These are phyloP conservation scores for Entoloma clypeatum DNA, from an alignment of 1,284 basidiomycete species.

Conservation along the genomic window DNA sequence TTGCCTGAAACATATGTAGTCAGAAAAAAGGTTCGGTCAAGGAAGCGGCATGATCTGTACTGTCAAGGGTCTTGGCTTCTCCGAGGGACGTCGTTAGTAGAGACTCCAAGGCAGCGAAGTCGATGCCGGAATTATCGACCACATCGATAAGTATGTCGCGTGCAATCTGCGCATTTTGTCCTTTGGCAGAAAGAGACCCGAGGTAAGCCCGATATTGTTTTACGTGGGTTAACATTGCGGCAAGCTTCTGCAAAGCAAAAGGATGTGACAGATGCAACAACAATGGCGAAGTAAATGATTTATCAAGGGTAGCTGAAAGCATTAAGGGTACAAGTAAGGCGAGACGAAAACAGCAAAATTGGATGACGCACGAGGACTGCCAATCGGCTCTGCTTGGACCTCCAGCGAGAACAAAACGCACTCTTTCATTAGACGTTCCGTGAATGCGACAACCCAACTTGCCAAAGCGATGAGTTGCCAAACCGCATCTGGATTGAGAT, in stretches of 20 bases:
- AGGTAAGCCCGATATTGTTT: conserved; percentile 54
- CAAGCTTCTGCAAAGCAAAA: conserved; percentile 48
- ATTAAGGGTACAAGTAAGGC: neutral
- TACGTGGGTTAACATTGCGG: conserved; percentile 48
- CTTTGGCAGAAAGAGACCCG: conserved; percentile 45
- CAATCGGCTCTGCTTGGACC: too few species aligned
- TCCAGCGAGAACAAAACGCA: conserved; percentile 44
- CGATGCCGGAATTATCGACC: conserved; percentile 59
- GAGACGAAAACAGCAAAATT: neutral
- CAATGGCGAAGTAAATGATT: conserved; percentile 31
- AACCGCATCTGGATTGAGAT: conserved; percentile 45
- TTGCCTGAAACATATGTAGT: conserved; percentile 34
- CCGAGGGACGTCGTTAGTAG: conserved; percentile 39
- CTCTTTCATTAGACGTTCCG: conserved; percentile 62
- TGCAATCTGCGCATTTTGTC: conserved; percentile 59
- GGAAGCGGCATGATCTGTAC: conserved; percentile 20
- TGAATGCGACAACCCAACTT: conserved; percentile 54
- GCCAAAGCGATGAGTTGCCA: conserved; percentile 66
- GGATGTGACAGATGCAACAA: conserved; percentile 63
- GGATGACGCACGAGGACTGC: conserved; percentile 2
- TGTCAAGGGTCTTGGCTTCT: conserved; percentile 29
- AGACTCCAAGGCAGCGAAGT: conserved; percentile 47
- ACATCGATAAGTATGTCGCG: conserved; percentile 57
- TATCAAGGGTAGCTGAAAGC: conserved; percentile 4
- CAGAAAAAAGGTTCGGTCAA: neutral